Conservation (phyloP, 805 yeast genomes). For the Zygotorulaspora chibaensis region DNA sequence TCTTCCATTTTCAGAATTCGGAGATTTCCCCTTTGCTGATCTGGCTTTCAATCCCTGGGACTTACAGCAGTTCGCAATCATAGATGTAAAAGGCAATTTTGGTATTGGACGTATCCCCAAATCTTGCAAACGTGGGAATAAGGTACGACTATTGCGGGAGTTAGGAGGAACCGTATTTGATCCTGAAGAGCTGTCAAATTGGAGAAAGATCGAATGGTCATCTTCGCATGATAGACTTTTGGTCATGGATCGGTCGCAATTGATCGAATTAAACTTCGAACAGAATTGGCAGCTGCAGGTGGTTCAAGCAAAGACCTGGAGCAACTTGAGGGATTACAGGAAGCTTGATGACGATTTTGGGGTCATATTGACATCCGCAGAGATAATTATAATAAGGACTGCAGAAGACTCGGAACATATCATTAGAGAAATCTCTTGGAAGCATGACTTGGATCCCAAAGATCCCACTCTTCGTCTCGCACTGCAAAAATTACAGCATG, state of each 20-base stretch:
- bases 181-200: slow-evolving; percentile 50
- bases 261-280: slow-evolving; percentile 35
- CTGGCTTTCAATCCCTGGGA: slow-evolving; percentile 44
- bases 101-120: slow-evolving; percentile 35
- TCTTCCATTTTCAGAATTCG: slow-evolving; percentile 23
- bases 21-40: slow-evolving; percentile 42
- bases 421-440: slow-evolving; percentile 63
- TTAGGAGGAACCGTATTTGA: slow-evolving; percentile 37
- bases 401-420: slow-evolving; percentile 29
- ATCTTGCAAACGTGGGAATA: slow-evolving; percentile 7
- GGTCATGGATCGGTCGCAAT: slow-evolving; percentile 42
- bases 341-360: slow-evolving; percentile 37
- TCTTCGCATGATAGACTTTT: slow-evolving; percentile 29
- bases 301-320: slow-evolving; percentile 51
- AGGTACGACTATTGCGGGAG: slow-evolving; percentile 10
- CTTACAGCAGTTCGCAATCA: slow-evolving; percentile 36
- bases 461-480: slow-evolving; percentile 52
- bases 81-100: slow-evolving; percentile 55
- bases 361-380: slow-evolving; percentile 62
- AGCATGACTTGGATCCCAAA: slow-evolving; percentile 52
- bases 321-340: slow-evolving; percentile 44
- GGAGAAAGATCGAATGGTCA: slow-evolving; percentile 51
- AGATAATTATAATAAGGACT: slow-evolving; percentile 50
- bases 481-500: slow-evolving; percentile 24
- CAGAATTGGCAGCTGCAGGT: slow-evolving; percentile 34